Evolutionary conservation across 2,329 filamentous ascomycete genomes (phyloP).

Genomic region (Curvularia lunata): DNA sequence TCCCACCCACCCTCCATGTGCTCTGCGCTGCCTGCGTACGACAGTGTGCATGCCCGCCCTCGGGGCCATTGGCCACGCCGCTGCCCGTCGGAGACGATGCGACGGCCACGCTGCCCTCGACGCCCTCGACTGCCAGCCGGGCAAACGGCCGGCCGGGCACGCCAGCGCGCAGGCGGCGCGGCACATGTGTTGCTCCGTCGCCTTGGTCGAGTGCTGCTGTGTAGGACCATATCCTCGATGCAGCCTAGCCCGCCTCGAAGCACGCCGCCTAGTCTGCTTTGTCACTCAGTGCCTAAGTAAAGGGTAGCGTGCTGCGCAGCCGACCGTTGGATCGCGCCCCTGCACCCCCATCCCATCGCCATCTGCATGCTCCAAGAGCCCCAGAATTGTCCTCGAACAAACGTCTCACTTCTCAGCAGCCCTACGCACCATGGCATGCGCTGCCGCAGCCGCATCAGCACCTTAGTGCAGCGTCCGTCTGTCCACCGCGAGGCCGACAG

Average conservation of each 20-base stretch:
- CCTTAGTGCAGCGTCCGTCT: constrained; percentile 37
- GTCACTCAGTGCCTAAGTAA: constrained; percentile 25
- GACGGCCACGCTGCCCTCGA: neutral
- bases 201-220: no score
- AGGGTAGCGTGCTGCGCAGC: constrained; percentile 13
- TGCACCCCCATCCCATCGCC: neutral
- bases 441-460: constrained; percentile 40
- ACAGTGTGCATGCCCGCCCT: constrained; percentile 35
- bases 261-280: constrained; percentile 30
- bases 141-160: neutral
- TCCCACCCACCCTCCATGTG: constrained; percentile 4
- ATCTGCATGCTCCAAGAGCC: constrained; percentile 13
- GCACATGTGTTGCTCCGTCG: constrained; percentile 7
- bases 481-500: constrained; percentile 21
- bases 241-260: constrained; percentile 26
- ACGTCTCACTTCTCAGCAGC: constrained; percentile 30
- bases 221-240: constrained; percentile 31
- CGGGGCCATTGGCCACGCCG: constrained; percentile 28
- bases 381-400: constrained; percentile 25
- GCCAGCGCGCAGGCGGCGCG: constrained; percentile 4
- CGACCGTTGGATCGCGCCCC: constrained; percentile 7
- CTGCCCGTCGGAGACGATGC: constrained; percentile 26
- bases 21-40: constrained; percentile 13
- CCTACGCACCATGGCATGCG: constrained; percentile 38
- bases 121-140: no score